Conservation (phyloP, 148 eudicot species). For the Oxyria digyna region DNA sequence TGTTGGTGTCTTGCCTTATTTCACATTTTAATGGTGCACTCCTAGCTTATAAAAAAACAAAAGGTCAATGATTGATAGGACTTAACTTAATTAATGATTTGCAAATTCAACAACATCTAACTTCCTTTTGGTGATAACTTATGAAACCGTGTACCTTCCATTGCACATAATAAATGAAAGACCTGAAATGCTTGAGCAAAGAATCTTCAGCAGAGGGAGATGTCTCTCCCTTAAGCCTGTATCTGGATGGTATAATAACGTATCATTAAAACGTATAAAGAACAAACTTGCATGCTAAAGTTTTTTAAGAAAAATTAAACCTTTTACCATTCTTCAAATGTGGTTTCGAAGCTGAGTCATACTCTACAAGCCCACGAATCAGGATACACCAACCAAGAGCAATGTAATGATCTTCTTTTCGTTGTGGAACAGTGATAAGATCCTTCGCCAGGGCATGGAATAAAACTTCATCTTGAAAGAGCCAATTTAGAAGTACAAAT, state of each 20-base stretch:
- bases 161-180: slow-evolving; percentile 29
- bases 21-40: neutral
- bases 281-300: neutral
- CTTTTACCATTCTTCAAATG: slow-evolving; percentile 31
- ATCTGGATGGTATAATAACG: no score
- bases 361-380: slow-evolving; percentile 45
- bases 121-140: neutral
- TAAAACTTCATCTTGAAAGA: slow-evolving; percentile 54
- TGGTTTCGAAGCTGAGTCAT: slow-evolving; percentile 29
- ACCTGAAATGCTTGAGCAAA: slow-evolving; percentile 33
- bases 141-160: slow-evolving; percentile 40
- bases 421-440: slow-evolving; percentile 31
- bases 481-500: slow-evolving; percentile 61
- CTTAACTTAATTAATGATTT: neutral
- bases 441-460: slow-evolving; percentile 35
- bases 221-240: slow-evolving; percentile 48
- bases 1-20: neutral
- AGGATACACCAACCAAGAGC: slow-evolving; percentile 76
- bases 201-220: slow-evolving; percentile 30
- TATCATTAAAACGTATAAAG: no score
- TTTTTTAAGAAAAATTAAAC: neutral
- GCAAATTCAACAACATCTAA: neutral
- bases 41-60: neutral
- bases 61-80: neutral
- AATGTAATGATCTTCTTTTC: slow-evolving; percentile 57